A percentile compares a stretch with the other conserved stretches of the same genome.
These are phyloP conservation scores for Aspergillus texensis DNA, from an alignment of 2,329 filamentous ascomycete genomes.

Conservation along the genomic window DNA sequence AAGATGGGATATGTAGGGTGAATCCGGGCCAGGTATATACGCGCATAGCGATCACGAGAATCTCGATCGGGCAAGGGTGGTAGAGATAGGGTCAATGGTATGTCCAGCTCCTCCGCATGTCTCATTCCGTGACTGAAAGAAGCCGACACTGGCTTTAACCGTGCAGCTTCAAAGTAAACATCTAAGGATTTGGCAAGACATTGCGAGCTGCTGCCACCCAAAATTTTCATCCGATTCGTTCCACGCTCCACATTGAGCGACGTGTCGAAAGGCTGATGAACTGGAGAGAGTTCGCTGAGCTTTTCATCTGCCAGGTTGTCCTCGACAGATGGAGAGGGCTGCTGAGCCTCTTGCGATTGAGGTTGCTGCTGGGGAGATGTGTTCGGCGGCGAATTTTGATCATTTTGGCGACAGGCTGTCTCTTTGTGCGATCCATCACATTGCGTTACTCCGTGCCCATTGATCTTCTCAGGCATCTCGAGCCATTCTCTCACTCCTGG, in stretches of 20 bases:
- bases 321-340: neutral
- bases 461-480: conserved; percentile 13
- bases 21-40: conserved; percentile 10
- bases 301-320: neutral
- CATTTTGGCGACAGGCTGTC: neutral
- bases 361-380: neutral
- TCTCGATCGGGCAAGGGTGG: conserved; percentile 10
- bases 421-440: neutral
- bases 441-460: neutral
- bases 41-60: conserved; percentile 1
- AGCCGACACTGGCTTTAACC: conserved; percentile 14
- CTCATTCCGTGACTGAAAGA: conserved; percentile 19
- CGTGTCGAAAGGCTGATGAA: conserved; percentile 18
- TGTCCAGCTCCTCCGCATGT: conserved; percentile 17
- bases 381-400: neutral
- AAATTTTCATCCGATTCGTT: conserved; percentile 16
- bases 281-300: conserved; percentile 10
- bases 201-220: conserved; percentile 21
- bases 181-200: conserved; percentile 20
- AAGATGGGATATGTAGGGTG: conserved; percentile 14
- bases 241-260: conserved; percentile 19
- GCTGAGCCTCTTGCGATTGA: neutral
- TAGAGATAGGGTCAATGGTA: conserved; percentile 11
- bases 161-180: conserved; percentile 18
- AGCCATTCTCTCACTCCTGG: conserved; percentile 19